Base-by-base conservation (phyloP, 176 grass and related monocot species). In the Melocanna baccifera region DNA sequence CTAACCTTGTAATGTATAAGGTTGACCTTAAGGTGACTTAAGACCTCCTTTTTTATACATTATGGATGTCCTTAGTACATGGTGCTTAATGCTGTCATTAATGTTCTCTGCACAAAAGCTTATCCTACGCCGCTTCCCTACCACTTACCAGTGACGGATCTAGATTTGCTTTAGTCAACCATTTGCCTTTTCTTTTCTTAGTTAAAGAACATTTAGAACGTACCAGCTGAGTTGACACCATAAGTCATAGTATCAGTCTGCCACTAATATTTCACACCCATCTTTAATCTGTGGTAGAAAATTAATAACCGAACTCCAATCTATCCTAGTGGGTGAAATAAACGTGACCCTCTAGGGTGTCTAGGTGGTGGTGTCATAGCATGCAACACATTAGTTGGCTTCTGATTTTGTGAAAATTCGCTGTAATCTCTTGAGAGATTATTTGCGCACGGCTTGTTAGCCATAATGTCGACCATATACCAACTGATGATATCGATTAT, bases 121-220 rank as follows among this genome's bases (percentile, higher is more conserved):
- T 71, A 82, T 71, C 67, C 79, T 70, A 82, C 14, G 52, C 80
- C 52, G 68, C 47, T 22, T 62, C 81, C 57, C 81, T 63, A 61
- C 39, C 65, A 36, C 41, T 13, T 70, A 45, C 18, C 51, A n/a
- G 7, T n/a, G n/a, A n/a, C n/a, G n/a, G n/a, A n/a, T n/a, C n/a
- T n/a, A n/a, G n/a, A n/a, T n/a, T n/a, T n/a, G n/a, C n/a, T n/a
- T 37, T 18, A 56, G 79, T 77, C 80, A 83, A 77, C 50, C 26
- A 25, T 55, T 71, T 79, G 53, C 45, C 43, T 78, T 84, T 84
- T 28, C 46, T 84, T 84, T 26, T 72, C 79, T 78, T 84, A 69
- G 74, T 45, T 63, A 78, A 83, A 78, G 36, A 61, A 25, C 20
- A 39, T 41, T 43, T 3, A 43, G 39, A 25, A 20, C 41, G 14